phyloP scores from a whole-genome alignment of 345 rosid genomes.

The Aurinia saxatilis region DNA sequence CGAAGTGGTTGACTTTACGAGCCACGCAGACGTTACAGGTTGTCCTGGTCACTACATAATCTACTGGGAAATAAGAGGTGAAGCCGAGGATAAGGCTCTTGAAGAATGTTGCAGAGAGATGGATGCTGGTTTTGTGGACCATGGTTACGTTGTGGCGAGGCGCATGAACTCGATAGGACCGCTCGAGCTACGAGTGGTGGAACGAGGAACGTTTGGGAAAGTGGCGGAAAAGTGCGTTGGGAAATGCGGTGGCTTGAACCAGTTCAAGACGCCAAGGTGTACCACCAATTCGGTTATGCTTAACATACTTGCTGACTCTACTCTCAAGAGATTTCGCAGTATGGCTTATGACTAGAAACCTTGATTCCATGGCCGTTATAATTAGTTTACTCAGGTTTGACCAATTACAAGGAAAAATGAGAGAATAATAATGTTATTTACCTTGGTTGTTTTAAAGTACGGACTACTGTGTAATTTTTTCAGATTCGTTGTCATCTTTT shows the following conservation, averaged over 20 bases:
- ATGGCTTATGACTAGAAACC: conserved; percentile 43
- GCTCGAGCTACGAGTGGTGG: conserved; percentile 66
- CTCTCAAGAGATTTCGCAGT: conserved; percentile 52
- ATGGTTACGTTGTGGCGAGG: conserved; percentile 80
- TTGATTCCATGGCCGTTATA: neutral
- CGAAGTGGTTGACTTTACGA: conserved; percentile 82
- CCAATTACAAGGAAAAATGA: neutral
- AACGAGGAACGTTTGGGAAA: conserved; percentile 69
- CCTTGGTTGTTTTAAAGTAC: too few relatives aligned
- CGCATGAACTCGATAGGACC: conserved; percentile 74
- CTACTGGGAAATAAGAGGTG: conserved; percentile 88
- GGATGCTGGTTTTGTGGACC: conserved; percentile 73
- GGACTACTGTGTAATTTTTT: too few relatives aligned
- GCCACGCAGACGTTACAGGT: conserved; percentile 53
- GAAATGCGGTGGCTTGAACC: conserved; percentile 81
- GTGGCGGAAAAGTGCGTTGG: conserved; percentile 65
- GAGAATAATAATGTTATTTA: too few relatives aligned
- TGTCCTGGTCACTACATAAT: conserved; percentile 82
- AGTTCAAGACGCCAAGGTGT: conserved; percentile 94
- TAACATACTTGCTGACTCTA: conserved; percentile 53
- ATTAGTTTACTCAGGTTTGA: conserved; percentile 9
- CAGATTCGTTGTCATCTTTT: too few relatives aligned
- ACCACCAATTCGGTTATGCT: conserved; percentile 52
- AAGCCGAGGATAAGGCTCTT: conserved; percentile 57
- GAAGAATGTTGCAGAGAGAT: conserved; percentile 64